Evolutionary conservation across 140 eudicot species (phyloP).

Genomic region (Cichorium intybus): DNA sequence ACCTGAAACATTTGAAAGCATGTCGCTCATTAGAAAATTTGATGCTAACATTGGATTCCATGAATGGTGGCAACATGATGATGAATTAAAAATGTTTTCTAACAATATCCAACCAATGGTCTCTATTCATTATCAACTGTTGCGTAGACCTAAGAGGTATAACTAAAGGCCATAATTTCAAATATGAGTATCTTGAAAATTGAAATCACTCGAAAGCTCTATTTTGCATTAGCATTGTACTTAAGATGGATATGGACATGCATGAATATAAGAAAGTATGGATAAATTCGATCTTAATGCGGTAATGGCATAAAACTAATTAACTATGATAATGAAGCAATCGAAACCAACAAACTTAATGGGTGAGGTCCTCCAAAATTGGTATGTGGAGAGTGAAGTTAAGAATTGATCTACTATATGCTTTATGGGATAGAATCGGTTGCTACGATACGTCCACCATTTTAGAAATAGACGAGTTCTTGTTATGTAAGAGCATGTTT

Average conservation of each 20-base stretch:
- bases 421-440: no score
- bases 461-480: no score
- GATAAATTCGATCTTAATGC: no score
- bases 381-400: no score
- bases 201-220: neutral
- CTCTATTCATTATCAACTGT: neutral
- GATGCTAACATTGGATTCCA: neutral
- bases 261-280: neutral
- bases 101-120: neutral
- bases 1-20: neutral
- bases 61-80: neutral
- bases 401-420: no score
- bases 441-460: no score
- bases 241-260: neutral
- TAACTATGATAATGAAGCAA: no score
- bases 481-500: no score
- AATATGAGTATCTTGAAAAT: neutral
- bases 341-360: no score
- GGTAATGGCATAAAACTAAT: no score
- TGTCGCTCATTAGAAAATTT: neutral
- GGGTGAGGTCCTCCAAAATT: no score
- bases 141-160: neutral
- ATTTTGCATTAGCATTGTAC: neutral
- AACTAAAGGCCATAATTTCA: neutral
- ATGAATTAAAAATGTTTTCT: neutral